Conservation (phyloP, 2,329 filamentous ascomycete species). For the Aspergillus vadensis region DNA sequence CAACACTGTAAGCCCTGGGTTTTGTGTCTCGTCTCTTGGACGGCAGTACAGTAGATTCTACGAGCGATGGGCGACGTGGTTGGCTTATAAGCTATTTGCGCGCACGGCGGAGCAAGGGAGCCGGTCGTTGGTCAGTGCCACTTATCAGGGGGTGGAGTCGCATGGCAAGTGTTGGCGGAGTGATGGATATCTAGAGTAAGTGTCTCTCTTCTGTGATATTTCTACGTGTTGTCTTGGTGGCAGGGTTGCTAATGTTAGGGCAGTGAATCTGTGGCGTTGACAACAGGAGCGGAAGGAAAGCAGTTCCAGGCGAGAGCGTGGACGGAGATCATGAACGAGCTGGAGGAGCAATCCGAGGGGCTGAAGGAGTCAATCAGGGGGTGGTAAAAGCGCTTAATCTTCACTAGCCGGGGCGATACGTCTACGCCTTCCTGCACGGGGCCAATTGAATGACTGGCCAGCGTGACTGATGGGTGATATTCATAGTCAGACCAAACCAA, state of each 20-base stretch:
- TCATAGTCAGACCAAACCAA: neutral
- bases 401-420: neutral
- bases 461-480: neutral
- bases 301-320: slow-evolving; percentile 43
- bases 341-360: slow-evolving; percentile 29
- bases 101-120: slow-evolving; percentile 49
- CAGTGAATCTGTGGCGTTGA: slow-evolving; percentile 39
- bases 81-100: slow-evolving; percentile 43
- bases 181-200: slow-evolving; percentile 42
- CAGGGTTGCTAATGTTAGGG: slow-evolving; percentile 17
- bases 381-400: slow-evolving; percentile 3
- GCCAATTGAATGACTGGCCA: neutral
- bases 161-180: slow-evolving; percentile 50
- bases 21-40: slow-evolving; percentile 46
- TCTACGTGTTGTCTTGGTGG: neutral
- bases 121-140: slow-evolving; percentile 46
- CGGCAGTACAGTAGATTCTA: slow-evolving; percentile 43
- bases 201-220: neutral
- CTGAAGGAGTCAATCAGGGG: slow-evolving; percentile 19
- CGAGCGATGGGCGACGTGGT: slow-evolving; percentile 36
- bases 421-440: neutral
- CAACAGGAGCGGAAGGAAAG: slow-evolving; percentile 36
- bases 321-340: slow-evolving; percentile 42
- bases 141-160: slow-evolving; percentile 44
- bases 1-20: slow-evolving; percentile 49